Evolutionary conservation across 768 basidiomycete genomes (phyloP), one percentile per base, ranked within the genome.

Genomic region (Suillus subluteus): DNA sequence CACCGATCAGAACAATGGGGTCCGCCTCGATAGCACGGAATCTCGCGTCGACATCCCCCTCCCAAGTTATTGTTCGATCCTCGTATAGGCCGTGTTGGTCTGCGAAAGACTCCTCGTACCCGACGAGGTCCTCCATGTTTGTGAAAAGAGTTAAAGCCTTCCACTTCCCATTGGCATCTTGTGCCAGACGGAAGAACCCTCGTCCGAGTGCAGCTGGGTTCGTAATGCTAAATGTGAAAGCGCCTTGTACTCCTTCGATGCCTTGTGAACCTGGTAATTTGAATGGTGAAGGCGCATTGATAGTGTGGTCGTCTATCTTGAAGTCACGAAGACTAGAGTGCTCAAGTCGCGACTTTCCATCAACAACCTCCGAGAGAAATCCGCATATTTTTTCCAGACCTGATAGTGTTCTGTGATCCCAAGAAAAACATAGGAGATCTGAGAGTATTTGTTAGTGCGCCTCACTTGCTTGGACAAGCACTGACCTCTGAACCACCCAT

Each of bases 71-170:
- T 40, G 40, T 40, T 16, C n/a, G 58, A 40, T 1, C 37, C 23
- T 58, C 38, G 13, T 58, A 38, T 58, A 23, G n/a, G 13, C 58
- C 38, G 13, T 55, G 54, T 32, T 3, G 54, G 18, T 40, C 15
- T 40, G 7, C 1, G 8, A 23, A n/a, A 40, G 35, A 26, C 73
- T 87, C 85, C 0, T 84, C 84, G 70, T 79, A 79, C 1, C 77
- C 83, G 41, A 85, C 83, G 67, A 89, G 73, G 38, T 80, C 82
- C 59, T 88, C 85, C 16, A 91, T 77, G 63, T 84, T 82, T 6
- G 88, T 89, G 70, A 83, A 87, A n/a, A 88, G 69, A 21, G 79
- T 79, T 68, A 85, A 81, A 0, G 87, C 86, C 72, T 83, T 86
- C 89, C 89, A 89, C 32, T 75, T 73, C 5, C 79, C 78, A 48